phyloP scores from a whole-genome alignment of 331 rosid genomes.

The Pyracantha coccinea region DNA sequence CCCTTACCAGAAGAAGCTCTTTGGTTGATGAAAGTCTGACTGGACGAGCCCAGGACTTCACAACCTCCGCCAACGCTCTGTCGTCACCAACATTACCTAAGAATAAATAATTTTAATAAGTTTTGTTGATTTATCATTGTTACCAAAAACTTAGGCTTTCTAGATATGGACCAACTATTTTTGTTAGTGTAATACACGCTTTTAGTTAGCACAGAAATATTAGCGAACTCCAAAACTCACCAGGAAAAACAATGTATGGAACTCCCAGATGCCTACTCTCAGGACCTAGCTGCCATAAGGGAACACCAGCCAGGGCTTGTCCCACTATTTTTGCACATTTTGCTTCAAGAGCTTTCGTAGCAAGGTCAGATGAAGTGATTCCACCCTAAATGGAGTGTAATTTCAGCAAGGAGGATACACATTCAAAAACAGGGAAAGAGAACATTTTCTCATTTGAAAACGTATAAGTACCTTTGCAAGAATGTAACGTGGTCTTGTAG shows the following conservation, averaged over 20 bases:
- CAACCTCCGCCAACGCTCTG: slow-evolving; percentile 74
- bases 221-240: slow-evolving; percentile 26
- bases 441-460: slow-evolving; percentile 16
- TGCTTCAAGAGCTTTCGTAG: slow-evolving; percentile 90
- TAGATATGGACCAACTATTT: neutral
- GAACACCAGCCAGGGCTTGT: slow-evolving; percentile 94
- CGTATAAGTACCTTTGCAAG: slow-evolving; percentile 72
- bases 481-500: slow-evolving; percentile 81
- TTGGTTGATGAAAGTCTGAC: slow-evolving; percentile 55
- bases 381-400: slow-evolving; percentile 60
- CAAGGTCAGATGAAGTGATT: slow-evolving; percentile 92
- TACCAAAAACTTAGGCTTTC: neutral
- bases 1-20: slow-evolving; percentile 76
- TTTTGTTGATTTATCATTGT: neutral
- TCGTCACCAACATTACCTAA: slow-evolving; percentile 88
- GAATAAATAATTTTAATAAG: slow-evolving; percentile 12
- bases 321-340: slow-evolving; percentile 94
- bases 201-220: slow-evolving; percentile 3
- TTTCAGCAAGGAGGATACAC: slow-evolving; percentile 14
- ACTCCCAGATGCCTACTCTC: slow-evolving; percentile 97
- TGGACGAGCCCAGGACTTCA: slow-evolving; percentile 74
- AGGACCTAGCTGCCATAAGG: slow-evolving; percentile 93
- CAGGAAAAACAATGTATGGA: slow-evolving; percentile 98
- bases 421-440: neutral
- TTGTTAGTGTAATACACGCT: neutral